These are phyloP conservation scores for Solanum lignicaule DNA, from an alignment of 257 asterid genomes.

Conservation along the genomic window DNA sequence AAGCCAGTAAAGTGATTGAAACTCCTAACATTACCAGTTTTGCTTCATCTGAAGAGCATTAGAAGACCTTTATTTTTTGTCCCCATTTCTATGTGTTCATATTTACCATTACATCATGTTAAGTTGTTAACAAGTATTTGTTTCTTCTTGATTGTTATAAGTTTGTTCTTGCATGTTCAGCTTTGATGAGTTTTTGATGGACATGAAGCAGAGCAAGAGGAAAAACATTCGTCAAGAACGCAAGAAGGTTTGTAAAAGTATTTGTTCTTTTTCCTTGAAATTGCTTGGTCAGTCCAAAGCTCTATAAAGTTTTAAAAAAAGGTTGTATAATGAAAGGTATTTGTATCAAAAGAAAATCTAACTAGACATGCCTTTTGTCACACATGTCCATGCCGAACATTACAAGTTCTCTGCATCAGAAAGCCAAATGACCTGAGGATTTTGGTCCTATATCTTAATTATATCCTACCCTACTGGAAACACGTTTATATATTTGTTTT, in stretches of 20 bases:
- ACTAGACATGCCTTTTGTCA: neutral
- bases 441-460: neutral
- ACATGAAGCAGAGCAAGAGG: conserved; percentile 93
- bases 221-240: conserved; percentile 98
- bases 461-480: neutral
- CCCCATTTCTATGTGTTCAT: neutral
- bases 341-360: neutral
- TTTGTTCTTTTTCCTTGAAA: neutral
- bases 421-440: neutral
- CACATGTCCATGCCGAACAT: neutral
- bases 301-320: neutral
- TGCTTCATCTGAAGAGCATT: neutral
- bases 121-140: neutral
- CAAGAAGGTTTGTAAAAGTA: conserved; percentile 50
- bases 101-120: neutral
- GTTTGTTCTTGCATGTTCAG: conserved; percentile 22
- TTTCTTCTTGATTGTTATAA: neutral
- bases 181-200: conserved; percentile 96
- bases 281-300: neutral
- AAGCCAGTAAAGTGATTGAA: neutral
- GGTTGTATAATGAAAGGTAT: neutral
- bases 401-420: neutral
- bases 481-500: neutral
- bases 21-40: neutral
- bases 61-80: neutral